phyloP scores from a whole-genome alignment of 2,329 filamentous ascomycete species.

The Bipolaris cookei region DNA sequence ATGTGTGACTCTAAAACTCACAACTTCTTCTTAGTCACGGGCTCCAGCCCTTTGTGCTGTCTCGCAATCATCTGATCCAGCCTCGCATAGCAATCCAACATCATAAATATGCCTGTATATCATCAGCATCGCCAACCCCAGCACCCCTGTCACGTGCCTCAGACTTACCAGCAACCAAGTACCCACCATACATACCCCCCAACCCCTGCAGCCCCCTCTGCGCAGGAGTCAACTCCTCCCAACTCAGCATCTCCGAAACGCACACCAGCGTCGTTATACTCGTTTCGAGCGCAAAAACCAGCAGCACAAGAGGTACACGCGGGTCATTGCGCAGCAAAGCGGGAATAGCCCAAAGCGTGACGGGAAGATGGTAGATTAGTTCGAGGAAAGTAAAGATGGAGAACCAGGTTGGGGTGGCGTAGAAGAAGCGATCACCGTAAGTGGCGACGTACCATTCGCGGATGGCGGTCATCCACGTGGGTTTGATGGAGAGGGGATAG shows the following conservation, averaged over 20 bases:
- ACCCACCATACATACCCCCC: constrained; percentile 49
- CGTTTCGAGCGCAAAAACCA: constrained; percentile 65
- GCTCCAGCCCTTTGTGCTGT: constrained; percentile 30
- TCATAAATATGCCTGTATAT: constrained; percentile 42
- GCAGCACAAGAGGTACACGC: constrained; percentile 64
- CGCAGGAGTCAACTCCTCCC: constrained; percentile 46
- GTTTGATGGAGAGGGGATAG: constrained; percentile 61
- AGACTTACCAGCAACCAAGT: constrained; percentile 42
- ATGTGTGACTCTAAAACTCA: constrained; percentile 13
- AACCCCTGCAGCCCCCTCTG: constrained; percentile 40
- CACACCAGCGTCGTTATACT: constrained; percentile 68
- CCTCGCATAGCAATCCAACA: constrained; percentile 44
- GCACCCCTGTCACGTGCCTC: not conserved
- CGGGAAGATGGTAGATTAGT: constrained; percentile 64
- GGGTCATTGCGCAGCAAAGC: constrained; percentile 63
- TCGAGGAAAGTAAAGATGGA: constrained; percentile 64
- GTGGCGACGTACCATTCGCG: constrained; percentile 65
- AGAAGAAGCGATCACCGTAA: constrained; percentile 70
- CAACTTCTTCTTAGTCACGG: constrained; percentile 41
- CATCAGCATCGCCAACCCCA: not conserved
- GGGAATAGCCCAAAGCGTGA: constrained; percentile 66
- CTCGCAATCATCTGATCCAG: constrained; percentile 38
- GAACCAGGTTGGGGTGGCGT: constrained; percentile 65
- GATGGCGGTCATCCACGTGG: constrained; percentile 57
- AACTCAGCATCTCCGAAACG: constrained; percentile 65